These are phyloP conservation scores for Oenanthe javanica DNA, from an alignment of 140 eudicot species.

Conservation along the genomic window DNA sequence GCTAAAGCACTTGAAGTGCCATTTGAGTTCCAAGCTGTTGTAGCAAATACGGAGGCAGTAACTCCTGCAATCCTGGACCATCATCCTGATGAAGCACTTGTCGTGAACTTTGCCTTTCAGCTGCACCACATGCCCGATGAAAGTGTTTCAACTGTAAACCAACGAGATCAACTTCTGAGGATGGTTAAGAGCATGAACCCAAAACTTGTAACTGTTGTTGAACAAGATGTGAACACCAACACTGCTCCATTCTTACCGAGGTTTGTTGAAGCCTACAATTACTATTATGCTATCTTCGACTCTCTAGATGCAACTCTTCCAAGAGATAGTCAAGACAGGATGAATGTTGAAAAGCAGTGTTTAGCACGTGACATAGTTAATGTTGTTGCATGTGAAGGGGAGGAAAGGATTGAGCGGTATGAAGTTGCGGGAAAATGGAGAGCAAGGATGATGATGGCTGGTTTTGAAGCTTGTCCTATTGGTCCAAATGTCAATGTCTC, in stretches of 20 bases:
- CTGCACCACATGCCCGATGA: constrained; percentile 99
- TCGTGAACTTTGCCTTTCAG: constrained; percentile 88
- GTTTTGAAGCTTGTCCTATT: constrained; percentile 45
- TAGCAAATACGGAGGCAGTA: constrained; percentile 46
- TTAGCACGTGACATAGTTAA: constrained; percentile 89
- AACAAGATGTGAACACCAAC: constrained; percentile 89
- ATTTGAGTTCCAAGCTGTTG: constrained; percentile 65
- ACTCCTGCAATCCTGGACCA: constrained; percentile 46
- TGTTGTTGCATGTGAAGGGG: constrained; percentile 92
- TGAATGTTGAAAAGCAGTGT: constrained; percentile 87
- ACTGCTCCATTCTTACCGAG: constrained; percentile 76
- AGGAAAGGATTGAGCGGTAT: constrained; percentile 84
- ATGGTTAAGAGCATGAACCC: constrained; percentile 81
- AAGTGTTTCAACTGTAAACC: constrained; percentile 78
- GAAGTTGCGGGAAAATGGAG: constrained; percentile 96
- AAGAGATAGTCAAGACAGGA: constrained; percentile 66
- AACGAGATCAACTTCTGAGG: constrained; percentile 70
- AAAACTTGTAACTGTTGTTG: constrained; percentile 78
- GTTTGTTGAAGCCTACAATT: constrained; percentile 71
- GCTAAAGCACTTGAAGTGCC: constrained; percentile 46
- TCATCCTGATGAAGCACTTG: constrained; percentile 55
- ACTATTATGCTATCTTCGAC: constrained; percentile 78
- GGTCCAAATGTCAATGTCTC: constrained; percentile 33
- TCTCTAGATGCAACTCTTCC: constrained; percentile 84
- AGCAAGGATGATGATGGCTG: constrained; percentile 97